phyloP scores from a whole-genome alignment of 78 protist genomes.

The Protostelium mycophagum region DNA sequence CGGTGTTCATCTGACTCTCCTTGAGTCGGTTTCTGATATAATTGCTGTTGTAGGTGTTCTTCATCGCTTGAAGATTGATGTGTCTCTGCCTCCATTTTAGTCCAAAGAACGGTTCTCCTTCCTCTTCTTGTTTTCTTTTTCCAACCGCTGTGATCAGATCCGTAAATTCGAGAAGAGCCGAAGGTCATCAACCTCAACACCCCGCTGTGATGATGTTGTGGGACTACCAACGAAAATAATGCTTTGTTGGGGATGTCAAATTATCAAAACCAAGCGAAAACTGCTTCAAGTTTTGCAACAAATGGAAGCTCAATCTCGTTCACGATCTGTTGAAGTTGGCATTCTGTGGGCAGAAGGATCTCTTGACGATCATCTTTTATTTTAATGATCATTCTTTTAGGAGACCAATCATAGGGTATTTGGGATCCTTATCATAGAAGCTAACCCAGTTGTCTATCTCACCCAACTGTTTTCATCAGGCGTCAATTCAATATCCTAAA shows the following conservation, averaged over 20 bases:
- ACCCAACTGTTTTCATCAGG: background rate
- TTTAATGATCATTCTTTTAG: too few relatives aligned
- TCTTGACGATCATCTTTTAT: too few relatives aligned
- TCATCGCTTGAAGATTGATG: background rate
- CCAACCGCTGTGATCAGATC: background rate
- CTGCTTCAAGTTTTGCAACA: too few relatives aligned
- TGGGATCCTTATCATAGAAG: background rate
- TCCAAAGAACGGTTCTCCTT: background rate
- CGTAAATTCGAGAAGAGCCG: background rate
- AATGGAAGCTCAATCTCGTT: too few relatives aligned
- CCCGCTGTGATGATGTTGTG: too few relatives aligned
- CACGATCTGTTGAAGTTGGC: too few relatives aligned
- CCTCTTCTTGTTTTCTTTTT: background rate
- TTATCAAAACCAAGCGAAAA: too few relatives aligned
- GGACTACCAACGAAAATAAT: too few relatives aligned
- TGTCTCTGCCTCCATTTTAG: too few relatives aligned
- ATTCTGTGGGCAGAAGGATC: too few relatives aligned
- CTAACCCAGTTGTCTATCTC: background rate
- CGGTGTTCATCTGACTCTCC: background rate
- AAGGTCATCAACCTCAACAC: background rate
- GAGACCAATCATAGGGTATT: background rate
- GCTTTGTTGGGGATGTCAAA: too few relatives aligned
- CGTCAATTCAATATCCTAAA: background rate
- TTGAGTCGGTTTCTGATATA: background rate
- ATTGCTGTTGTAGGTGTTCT: too few relatives aligned